A percentile compares a stretch with the other conserved stretches of the same genome.
phyloP scores from a whole-genome alignment of 352 stramenopile species.

The Pythium pyrilobum region DNA sequence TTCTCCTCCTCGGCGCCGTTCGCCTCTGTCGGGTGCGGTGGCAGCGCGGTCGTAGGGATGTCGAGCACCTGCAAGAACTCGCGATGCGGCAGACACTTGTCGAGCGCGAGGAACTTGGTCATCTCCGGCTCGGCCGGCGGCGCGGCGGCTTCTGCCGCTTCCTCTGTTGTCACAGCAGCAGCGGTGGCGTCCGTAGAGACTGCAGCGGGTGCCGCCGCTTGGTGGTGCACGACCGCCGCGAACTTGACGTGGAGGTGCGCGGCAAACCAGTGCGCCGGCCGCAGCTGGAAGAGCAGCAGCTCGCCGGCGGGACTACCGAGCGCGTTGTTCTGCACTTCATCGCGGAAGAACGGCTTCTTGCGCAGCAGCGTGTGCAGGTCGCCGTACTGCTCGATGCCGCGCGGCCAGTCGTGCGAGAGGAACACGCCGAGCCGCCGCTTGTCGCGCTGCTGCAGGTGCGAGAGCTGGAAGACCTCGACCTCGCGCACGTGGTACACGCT shows the following conservation, averaged over 20 bases:
- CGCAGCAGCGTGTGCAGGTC: conserved; percentile 87
- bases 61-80: conserved; percentile 95
- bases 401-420: conserved; percentile 98
- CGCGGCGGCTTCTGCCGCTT: background rate
- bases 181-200: too few species aligned
- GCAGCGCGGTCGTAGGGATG: conserved; percentile 35
- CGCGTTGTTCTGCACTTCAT: conserved; percentile 91
- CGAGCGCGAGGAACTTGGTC: conserved; percentile 98
- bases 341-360: conserved; percentile 93
- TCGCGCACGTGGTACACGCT: conserved; percentile 83
- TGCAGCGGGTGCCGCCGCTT: too few species aligned
- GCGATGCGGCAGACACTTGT: conserved; percentile 96
- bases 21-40: background rate
- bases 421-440: conserved; percentile 84
- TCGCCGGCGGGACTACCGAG: conserved; percentile 93
- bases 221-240: conserved; percentile 90
- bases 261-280: conserved; percentile 96
- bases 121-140: conserved; percentile 3
- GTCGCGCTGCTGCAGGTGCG: conserved; percentile 92
- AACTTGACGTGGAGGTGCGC: conserved; percentile 99
- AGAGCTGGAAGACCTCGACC: conserved; percentile 91
- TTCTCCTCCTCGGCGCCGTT: background rate
- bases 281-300: conserved; percentile 90
- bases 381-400: conserved; percentile 95
- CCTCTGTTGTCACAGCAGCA: background rate